A percentile compares a stretch with the other conserved stretches of the same genome.
phyloP scores from a whole-genome alignment of 768 basidiomycete genomes.

The Kockovaella imperatae region DNA sequence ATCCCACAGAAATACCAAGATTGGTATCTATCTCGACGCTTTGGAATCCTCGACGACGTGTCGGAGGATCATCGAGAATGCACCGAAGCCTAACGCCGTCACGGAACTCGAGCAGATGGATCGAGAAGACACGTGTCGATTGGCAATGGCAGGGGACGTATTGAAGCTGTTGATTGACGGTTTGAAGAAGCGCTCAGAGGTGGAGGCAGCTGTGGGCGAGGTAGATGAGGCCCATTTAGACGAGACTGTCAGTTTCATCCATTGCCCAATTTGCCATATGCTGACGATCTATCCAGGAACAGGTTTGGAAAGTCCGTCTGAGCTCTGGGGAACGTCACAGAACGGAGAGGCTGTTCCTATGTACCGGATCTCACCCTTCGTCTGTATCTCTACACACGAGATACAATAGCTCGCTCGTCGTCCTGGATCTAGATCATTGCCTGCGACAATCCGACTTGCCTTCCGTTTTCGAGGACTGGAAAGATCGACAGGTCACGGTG shows the following conservation, averaged over 20 bases:
- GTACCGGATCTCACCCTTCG: conserved; percentile 24
- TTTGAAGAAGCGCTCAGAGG: conserved; percentile 1
- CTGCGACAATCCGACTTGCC: conserved; percentile 12
- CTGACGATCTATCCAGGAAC: conserved; percentile 4
- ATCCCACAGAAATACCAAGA: conserved; percentile 23
- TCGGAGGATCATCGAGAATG: conserved; percentile 6
- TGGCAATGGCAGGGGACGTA: conserved; percentile 23
- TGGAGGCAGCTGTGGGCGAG: conserved; percentile 6
- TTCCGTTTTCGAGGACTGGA: conserved; percentile 9
- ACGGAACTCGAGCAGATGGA: conserved; percentile 9
- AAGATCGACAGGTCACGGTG: conserved; percentile 2
- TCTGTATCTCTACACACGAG: conserved; percentile 4
- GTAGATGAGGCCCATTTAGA: conserved; percentile 6
- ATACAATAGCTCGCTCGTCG: conserved; percentile 8
- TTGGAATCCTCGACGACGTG: conserved; percentile 16
- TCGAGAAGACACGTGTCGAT: conserved; percentile 19
- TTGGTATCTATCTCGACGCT: conserved; percentile 25
- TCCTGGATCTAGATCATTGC: conserved; percentile 21
- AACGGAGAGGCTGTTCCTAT: conserved; percentile 13
- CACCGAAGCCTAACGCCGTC: conserved; percentile 18
- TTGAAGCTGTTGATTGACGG: conserved; percentile 13
- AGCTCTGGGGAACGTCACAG: neutral
- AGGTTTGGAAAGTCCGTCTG: conserved; percentile 7
- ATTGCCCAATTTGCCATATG: neutral
- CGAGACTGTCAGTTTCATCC: neutral